Evolutionary conservation across 495 filamentous ascomycete species (phyloP), one percentile per base, ranked within the genome.

Genomic region (Aspergillus bertholletiae): DNA sequence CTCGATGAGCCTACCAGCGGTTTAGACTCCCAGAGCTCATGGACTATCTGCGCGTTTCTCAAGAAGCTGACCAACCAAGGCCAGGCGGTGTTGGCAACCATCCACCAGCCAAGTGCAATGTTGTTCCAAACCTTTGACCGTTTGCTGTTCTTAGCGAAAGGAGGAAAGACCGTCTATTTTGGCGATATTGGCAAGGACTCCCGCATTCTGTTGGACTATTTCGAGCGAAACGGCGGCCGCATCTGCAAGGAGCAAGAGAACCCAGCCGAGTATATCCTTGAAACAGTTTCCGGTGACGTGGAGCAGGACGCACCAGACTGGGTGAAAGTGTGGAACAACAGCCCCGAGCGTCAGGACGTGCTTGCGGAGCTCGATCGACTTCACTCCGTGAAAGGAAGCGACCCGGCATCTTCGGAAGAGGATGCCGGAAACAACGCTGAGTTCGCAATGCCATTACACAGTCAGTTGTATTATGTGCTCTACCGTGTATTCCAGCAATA

Each of bases 71-170:
- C 91, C 46, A 86, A 89, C 69, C 84, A 82, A 57, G 91, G 91
- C 17, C 90, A 95, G 66, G 90, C 92, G 37, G 86, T 96, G 58
- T 82, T 96, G 7, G 90, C 88, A 61, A 96, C 92, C 3, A 96
- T 97, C 51, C 93, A 97, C 68, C 93, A 97, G 66, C 91, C 91
- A 1, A 92, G 87, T 2, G 90, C 90, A 27, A 84, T 92, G 65
- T 77, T 97, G 40, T 95, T 97, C 74, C 87, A 96, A 63, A 82
- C 88, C 41, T 97, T 97, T 62, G 92, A 97, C 67, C 84, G 88
- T 18, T 75, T 97, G 9, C 75, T 95, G 17, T 92, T 96, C 73
- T 75, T 96, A 32, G 84, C 84, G 3, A 85, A 84, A 50, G 90
- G 89, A 27, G 92, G 92, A 26, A 82, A 78, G 55, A 89, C 89